Conservation (phyloP, 192 early-diverging fungal species). For the Jimgerdemannia lactiflua region DNA sequence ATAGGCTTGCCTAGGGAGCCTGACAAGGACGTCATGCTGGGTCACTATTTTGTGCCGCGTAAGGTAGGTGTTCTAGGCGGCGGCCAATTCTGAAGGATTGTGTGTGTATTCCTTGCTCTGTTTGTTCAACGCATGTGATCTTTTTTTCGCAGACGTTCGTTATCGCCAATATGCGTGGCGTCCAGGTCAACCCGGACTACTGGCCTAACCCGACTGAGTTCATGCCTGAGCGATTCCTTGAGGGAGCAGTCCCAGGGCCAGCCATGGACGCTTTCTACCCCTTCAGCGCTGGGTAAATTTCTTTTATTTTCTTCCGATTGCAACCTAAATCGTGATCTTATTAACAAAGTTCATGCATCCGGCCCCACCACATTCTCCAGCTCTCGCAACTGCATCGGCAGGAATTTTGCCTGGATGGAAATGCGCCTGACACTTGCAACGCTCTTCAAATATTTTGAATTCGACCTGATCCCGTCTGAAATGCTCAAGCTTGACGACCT, state of each 20-base stretch:
- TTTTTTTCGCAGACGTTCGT: constrained; percentile 1
- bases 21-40: constrained; percentile 13
- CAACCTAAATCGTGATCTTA: too few species aligned
- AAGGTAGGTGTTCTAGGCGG: constrained; percentile 9
- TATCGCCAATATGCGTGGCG: constrained; percentile 2
- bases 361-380: constrained; percentile 15
- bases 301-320: too few species aligned
- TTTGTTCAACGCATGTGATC: too few species aligned
- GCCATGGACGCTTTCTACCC: constrained; percentile 40
- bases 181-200: constrained; percentile 25
- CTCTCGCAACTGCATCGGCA: constrained; percentile 49
- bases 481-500: not conserved
- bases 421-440: constrained; percentile 46
- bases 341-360: too few species aligned
- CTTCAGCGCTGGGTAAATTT: constrained; percentile 40
- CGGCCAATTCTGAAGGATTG: not conserved
- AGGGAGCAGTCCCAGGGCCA: constrained; percentile 24
- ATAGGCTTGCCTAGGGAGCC: constrained; percentile 14
- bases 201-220: constrained; percentile 42
- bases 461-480: constrained; percentile 26
- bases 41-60: constrained; percentile 21
- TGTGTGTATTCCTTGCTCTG: not conserved
- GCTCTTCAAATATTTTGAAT: constrained; percentile 39
- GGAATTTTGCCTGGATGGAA: constrained; percentile 48
- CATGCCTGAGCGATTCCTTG: constrained; percentile 47